Base-by-base conservation (phyloP, 1,284 basidiomycete genomes). In the Exobasidium cylindrosporum region DNA sequence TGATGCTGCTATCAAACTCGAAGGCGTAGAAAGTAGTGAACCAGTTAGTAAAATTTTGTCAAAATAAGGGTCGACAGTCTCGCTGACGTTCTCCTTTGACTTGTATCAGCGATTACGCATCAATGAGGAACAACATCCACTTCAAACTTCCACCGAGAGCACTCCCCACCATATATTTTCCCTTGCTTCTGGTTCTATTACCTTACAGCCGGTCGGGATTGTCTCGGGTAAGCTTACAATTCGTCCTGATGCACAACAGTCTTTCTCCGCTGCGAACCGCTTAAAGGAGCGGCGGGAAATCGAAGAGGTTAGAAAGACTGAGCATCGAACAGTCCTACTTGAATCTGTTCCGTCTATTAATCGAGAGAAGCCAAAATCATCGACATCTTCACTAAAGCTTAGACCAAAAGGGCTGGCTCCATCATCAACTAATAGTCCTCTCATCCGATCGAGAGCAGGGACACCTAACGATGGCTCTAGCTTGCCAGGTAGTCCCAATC, bases 341-440 rank as follows among this genome's bases (percentile, higher is more conserved):
- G 31, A 55, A 21, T 55, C 53, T 21, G 53, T 29, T 26, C 53
- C 53, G 3, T 14, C 29, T 13, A 7, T 21, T 7, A 14, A 7
- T 24, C 23, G 21, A 31, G 29, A 10, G 21, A 7, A 14, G 7
- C 32, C 53, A 17, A 50, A 50, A 14, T 23, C n/a, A n/a, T 44
- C 53, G 13, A 44, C 53, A 31, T 55, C 53, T 35, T n/a, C 21
- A 14, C 53, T 55, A 23, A 55, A 55, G 29, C 30, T 55, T 4
- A n/a, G 53, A 44, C 2, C 26, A 14, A 55, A 55, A 44, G 40
- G 53, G 21, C 29, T 55, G 17, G 53, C 53, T 4, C 53, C 31
- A 32, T 26, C 53, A 32, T 13, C 21, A 3, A 35, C 14, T 14
- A 31, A 23, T 21, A 26, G 21, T 21, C 53, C 53, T 55, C 32